These are phyloP conservation scores for Oryza punctata DNA, from an alignment of 176 grass and related monocot species.

Conservation along the genomic window DNA sequence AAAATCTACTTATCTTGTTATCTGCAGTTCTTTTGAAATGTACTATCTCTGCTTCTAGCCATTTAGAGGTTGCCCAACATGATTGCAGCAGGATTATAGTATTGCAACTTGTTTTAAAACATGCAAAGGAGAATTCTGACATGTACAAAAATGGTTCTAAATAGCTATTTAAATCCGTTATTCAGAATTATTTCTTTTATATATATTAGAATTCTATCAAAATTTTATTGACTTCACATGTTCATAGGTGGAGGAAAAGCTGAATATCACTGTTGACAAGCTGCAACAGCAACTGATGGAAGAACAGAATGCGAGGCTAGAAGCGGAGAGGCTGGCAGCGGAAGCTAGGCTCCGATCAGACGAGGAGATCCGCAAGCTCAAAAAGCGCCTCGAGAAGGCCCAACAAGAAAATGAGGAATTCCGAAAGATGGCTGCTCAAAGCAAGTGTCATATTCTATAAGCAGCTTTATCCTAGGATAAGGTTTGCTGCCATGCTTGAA, in stretches of 20 bases:
- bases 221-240: not conserved
- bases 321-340: slow-evolving; percentile 47
- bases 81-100: not conserved
- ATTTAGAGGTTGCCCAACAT: slow-evolving; percentile 10
- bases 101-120: not conserved
- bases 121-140: not conserved
- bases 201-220: not conserved
- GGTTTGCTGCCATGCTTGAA: not conserved
- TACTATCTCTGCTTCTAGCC: not conserved
- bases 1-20: not conserved
- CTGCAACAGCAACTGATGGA: slow-evolving; percentile 62
- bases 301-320: slow-evolving; percentile 61
- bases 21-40: not conserved
- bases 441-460: slow-evolving; percentile 51
- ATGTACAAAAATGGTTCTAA: not conserved
- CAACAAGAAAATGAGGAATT: slow-evolving; percentile 65
- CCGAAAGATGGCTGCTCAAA: slow-evolving; percentile 44
- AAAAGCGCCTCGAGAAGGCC: slow-evolving; percentile 55
- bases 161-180: not conserved
- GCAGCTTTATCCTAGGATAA: not conserved
- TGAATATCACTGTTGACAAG: slow-evolving; percentile 52
- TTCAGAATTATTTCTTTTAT: not conserved
- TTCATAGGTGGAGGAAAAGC: slow-evolving; percentile 66
- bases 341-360: slow-evolving; percentile 57
- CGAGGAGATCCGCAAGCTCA: slow-evolving; percentile 61